phyloP scores from a whole-genome alignment of 1,284 basidiomycete genomes.

The Pascua sp. region DNA sequence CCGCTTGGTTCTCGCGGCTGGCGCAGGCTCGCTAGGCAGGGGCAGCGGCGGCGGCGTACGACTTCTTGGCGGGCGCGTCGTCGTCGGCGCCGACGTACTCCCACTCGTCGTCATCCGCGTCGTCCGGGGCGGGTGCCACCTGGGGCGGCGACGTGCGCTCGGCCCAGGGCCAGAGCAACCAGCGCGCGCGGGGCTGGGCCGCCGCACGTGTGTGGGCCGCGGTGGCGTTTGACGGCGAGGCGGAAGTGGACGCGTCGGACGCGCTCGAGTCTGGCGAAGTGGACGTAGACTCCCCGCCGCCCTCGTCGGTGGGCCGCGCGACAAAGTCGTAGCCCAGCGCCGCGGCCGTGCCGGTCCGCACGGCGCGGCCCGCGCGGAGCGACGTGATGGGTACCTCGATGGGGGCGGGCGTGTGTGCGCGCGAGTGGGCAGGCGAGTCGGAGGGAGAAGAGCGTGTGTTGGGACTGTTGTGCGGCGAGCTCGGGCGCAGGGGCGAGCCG shows the following conservation, averaged over 20 bases:
- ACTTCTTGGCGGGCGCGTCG: conserved; percentile 18
- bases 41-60: background rate
- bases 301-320: conserved; percentile 27
- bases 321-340: conserved; percentile 44
- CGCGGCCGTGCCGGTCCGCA: conserved; percentile 38
- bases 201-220: no score
- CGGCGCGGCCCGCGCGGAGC: conserved; percentile 36
- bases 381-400: conserved; percentile 10
- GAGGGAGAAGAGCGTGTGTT: background rate
- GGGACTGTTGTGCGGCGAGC: background rate
- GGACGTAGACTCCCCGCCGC: no score
- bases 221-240: no score
- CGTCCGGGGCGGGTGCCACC: background rate
- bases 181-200: no score
- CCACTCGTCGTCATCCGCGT: conserved; percentile 39
- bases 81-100: conserved; percentile 36
- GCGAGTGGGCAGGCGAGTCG: background rate
- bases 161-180: no score
- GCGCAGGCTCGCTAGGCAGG: background rate
- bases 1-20: no score
- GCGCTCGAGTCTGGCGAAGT: no score
- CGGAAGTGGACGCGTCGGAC: no score
- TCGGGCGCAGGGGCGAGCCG: conserved; percentile 2
- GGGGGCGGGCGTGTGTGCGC: background rate
- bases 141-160: no score